Evolutionary conservation across 352 stramenopile genomes (phyloP), one percentile per base, ranked within the genome.

Genomic region (Peronospora tabacina): DNA sequence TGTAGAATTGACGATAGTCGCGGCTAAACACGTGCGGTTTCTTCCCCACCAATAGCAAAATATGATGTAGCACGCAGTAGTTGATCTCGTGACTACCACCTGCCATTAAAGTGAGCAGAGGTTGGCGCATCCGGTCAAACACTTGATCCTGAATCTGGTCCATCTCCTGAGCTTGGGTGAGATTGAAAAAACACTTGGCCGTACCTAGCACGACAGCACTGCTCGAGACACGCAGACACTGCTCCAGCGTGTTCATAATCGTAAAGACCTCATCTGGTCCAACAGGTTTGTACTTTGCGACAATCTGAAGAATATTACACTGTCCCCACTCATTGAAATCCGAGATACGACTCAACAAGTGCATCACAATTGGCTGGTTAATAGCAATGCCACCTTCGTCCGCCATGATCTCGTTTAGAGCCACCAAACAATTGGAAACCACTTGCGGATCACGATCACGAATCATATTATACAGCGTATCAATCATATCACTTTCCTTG

Each of bases 251-350:
- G 66, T 98, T 97, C 96, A 99, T 99, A 55, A 99, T 99, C 53
- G 90, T 93, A 66, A 98, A 99, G 0, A 87, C 86, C 63, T 99
- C 95, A 30, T 97, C 89, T 26, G 98, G 90, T 37, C 85, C 87
- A 20, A 72, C 76, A 11, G 96, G 92, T 64, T 95, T 94, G 80
- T 99, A 99, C 48, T 86, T 74, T 46, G 85, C 75, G 32, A 96
- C 80, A 34, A 99, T 82, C 49, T 98, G 75, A 38, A 99, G 75
- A 8, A 99, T 92, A 64, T 96, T 89, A 49, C 96, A 95, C 55
- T 99, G 85, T 12, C 96, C 95, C 92, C 97, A 99, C 73, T 99
- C 97, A 59, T 97, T 98, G 63, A 99, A 99, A 71, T 98, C 95
- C 47, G 95, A 89, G 58, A 99, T 96, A 33, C 96, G 85, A 59